Evolutionary conservation across 2,329 filamentous ascomycete genomes (phyloP), one percentile per base, ranked within the genome.

Genomic region (Teratosphaeria zuluensis): DNA sequence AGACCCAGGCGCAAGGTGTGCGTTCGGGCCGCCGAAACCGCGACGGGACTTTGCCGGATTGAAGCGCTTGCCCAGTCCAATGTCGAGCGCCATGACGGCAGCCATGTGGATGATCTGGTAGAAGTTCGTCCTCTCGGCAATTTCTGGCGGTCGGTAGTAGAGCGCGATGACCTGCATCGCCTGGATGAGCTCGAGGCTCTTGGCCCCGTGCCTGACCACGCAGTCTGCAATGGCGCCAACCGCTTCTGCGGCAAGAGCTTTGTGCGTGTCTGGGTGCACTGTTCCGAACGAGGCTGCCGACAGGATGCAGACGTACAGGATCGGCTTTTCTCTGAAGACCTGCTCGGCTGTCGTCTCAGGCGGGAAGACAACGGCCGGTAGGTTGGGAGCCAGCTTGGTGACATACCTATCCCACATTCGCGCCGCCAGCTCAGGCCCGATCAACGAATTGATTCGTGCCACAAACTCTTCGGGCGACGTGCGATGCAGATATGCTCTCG

Each of bases 81-180:
- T 81, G 65, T 95, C 90, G 57, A 95, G 84, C 30, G 87, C 87
- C 85, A 95, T 89, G 65, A 90, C 82, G 54, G 86, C 86, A 1
- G 88, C 87, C 68, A 90, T 84, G 70, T 95, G 89, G 53, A 90
- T 84, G 64, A 94, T 81, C 75, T 92, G 89, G 74, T 94, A 95
- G 71, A 94, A 95, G 70, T 94, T 94, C 68, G 92, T 83, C 74
- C 94, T 88, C 68, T 95, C 89, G 60, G 89, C 89, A 66, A 88
- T 82, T 64, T 92, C 86, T 0, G 90, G 90, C 16, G 90, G 89
- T 71, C 85, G 85, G 71, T 95, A 95, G 89, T 90, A 95, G 21
- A 91, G 81, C n/a, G 86, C 84, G 6, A 84, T 80, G 3, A 95
- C 77, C 59, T 89, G 81, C 48, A 95, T 76, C 1, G 89, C 83